These are phyloP conservation scores for Hyaloscypha hepaticicola DNA, from an alignment of 495 filamentous ascomycete genomes.

Conservation along the genomic window DNA sequence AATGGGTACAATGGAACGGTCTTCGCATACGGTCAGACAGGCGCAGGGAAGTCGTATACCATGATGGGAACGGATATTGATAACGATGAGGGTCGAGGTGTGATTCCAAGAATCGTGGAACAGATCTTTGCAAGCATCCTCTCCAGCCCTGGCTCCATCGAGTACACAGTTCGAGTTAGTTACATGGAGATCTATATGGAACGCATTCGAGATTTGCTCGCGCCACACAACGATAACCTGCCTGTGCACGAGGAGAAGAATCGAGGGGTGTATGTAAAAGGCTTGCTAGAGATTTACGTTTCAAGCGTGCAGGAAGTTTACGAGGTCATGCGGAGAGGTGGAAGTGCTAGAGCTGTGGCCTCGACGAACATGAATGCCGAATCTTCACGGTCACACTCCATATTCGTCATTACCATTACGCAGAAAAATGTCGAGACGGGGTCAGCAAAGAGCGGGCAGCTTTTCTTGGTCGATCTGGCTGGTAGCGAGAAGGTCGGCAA, in stretches of 20 bases:
- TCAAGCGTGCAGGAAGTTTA: conserved; percentile 95
- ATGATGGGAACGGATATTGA: conserved; percentile 99
- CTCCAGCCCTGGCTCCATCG: conserved; percentile 86
- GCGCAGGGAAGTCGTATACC: conserved; percentile 96
- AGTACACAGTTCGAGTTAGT: conserved; percentile 95
- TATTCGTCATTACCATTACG: conserved; percentile 94
- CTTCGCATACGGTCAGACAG: conserved; percentile 98
- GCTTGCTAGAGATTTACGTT: conserved; percentile 91
- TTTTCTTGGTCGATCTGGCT: conserved; percentile 96
- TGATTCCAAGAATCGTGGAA: conserved; percentile 95
- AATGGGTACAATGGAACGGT: conserved; percentile 99
- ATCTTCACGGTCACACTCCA: conserved; percentile 96
- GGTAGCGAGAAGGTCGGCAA: conserved; percentile 99
- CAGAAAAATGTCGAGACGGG: conserved; percentile 98
- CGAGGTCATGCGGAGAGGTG: conserved; percentile 94
- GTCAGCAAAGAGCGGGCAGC: conserved; percentile 91
- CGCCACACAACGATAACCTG: conserved; percentile 91
- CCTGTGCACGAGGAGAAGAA: conserved; percentile 97
- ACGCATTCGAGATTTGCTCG: conserved; percentile 88
- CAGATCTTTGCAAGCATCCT: conserved; percentile 96
- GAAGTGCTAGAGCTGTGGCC: conserved; percentile 83
- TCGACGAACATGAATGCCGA: conserved; percentile 99
- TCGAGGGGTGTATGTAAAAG: conserved; percentile 95
- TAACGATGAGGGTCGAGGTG: conserved; percentile 82
- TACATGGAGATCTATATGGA: conserved; percentile 99